Percentiles rank a stretch among this genome's conserved stretches.
Evolutionary conservation across 1,284 basidiomycete genomes (phyloP).

Genomic region (Mrakiaceae sp.): DNA sequence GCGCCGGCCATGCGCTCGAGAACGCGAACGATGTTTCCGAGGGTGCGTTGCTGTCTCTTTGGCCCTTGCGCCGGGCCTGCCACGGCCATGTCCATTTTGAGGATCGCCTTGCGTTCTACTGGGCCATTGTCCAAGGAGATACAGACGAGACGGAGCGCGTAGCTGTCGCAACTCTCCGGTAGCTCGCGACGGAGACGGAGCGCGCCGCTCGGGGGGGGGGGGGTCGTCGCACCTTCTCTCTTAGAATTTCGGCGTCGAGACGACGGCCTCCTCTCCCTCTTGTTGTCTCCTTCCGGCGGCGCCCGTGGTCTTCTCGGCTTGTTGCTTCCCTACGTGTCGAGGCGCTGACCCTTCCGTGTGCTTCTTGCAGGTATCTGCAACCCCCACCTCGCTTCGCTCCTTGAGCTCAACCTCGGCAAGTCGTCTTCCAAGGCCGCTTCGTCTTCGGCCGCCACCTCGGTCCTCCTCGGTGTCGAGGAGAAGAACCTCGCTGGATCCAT

Average conservation of each 20-base stretch:
- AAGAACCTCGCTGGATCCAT: conserved; percentile 67
- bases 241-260: background rate
- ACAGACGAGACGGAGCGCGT: too few relatives aligned
- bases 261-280: background rate
- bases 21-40: conserved; percentile 96
- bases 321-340: too few relatives aligned
- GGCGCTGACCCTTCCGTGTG: background rate
- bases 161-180: too few relatives aligned
- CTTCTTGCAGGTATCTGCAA: conserved; percentile 52
- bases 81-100: too few relatives aligned
- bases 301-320: too few relatives aligned
- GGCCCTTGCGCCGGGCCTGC: too few relatives aligned
- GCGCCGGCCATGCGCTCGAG: conserved; percentile 87
- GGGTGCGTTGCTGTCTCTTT: conserved; percentile 42
- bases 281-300: background rate
- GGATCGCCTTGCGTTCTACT: too few relatives aligned
- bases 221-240: background rate
- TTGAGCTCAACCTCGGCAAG: conserved; percentile 79
- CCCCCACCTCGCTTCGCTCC: conserved; percentile 71
- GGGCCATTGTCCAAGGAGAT: too few relatives aligned
- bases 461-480: conserved; percentile 78
- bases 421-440: conserved; percentile 31
- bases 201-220: too few relatives aligned
- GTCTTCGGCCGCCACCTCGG: conserved; percentile 38
- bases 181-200: too few relatives aligned